phyloP scores from a whole-genome alignment of 768 basidiomycete species.

The Hypsizygus marmoreus region DNA sequence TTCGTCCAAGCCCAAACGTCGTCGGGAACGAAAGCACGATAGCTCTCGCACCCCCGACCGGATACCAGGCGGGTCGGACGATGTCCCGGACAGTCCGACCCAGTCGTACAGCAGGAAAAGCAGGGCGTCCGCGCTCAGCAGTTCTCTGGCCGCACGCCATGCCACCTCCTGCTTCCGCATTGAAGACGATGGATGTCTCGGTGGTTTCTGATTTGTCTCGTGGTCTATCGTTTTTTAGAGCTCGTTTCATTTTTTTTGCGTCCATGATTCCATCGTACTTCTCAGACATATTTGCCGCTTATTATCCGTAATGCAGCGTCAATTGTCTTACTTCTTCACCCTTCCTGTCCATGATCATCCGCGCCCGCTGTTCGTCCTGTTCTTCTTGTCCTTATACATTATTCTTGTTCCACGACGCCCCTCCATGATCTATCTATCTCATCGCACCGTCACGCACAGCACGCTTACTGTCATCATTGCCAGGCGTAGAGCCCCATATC shows the following conservation, averaged over 20 bases:
- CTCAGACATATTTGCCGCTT: constrained; percentile 2
- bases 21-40: constrained; percentile 37
- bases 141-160: constrained; percentile 16
- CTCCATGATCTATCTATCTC: neutral
- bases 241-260: neutral
- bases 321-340: neutral
- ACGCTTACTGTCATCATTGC: constrained; percentile 5
- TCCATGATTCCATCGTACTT: neutral
- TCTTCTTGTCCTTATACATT: too few species aligned
- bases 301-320: constrained; percentile 9
- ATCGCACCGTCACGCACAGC: neutral
- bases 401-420: neutral
- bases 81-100: constrained; percentile 11
- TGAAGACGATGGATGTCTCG: constrained; percentile 43
- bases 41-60: constrained; percentile 37
- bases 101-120: constrained; percentile 16
- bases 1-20: constrained; percentile 21
- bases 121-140: constrained; percentile 14
- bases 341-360: constrained; percentile 2
- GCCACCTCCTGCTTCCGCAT: constrained; percentile 26
- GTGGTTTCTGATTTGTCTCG: constrained; percentile 37
- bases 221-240: constrained; percentile 1
- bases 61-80: constrained; percentile 32
- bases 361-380: too few species aligned
- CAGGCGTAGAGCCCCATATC: constrained; percentile 1